Percentiles rank a stretch among this genome's conserved stretches.
Evolutionary conservation across 495 filamentous ascomycete genomes (phyloP).

Genomic region (Trypethelium eluteriae): DNA sequence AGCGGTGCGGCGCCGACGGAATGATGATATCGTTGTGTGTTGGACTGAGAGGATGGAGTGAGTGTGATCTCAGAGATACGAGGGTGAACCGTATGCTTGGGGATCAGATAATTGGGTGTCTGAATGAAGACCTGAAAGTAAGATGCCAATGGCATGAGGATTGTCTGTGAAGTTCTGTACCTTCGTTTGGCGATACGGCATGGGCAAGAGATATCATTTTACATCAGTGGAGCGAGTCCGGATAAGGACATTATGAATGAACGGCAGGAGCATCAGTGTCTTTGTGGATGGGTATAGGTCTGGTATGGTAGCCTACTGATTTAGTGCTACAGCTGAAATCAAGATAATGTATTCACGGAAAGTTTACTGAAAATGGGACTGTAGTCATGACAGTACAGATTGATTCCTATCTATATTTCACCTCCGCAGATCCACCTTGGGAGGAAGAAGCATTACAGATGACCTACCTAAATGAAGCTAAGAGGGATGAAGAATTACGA

Average conservation of each 20-base stretch:
- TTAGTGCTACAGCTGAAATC: neutral
- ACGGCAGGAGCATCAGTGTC: neutral
- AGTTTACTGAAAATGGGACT: neutral
- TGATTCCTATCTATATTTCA: neutral
- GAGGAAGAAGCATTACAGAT: neutral
- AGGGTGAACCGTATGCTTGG: neutral
- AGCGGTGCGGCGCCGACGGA: constrained; percentile 3
- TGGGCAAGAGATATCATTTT: neutral
- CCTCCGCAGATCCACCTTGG: neutral
- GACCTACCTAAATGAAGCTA: too few relatives aligned
- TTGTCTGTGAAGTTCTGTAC: neutral
- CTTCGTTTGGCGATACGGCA: neutral
- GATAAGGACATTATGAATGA: neutral
- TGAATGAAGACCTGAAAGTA: neutral
- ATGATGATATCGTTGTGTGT: neutral
- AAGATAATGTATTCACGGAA: neutral
- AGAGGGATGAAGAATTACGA: neutral
- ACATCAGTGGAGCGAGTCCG: neutral
- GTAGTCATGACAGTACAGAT: neutral
- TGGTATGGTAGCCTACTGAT: neutral
- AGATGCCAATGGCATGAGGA: neutral
- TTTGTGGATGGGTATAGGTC: neutral
- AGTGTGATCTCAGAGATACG: neutral
- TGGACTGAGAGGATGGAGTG: neutral
- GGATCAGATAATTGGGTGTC: neutral